Evolutionary conservation across 1,139 yeast species (phyloP).

Genomic region (Pneumocystis murina): DNA sequence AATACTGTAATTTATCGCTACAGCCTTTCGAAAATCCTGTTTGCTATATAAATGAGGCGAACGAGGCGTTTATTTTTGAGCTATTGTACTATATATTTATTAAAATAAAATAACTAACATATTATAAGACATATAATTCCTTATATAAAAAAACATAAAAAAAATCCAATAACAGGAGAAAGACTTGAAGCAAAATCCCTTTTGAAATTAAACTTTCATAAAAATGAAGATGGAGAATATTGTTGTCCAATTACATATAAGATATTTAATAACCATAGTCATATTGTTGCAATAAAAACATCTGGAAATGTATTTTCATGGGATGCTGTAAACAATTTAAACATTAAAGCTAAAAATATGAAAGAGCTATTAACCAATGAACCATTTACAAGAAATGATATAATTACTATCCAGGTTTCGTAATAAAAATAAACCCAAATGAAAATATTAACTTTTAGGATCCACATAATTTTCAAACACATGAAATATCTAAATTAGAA

Average conservation of each 20-base stretch:
- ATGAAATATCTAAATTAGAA: conserved; percentile 8
- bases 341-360: conserved; percentile 19
- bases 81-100: conserved; percentile 13
- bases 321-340: conserved; percentile 23
- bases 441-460: conserved; percentile 2
- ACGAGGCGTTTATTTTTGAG: conserved; percentile 21
- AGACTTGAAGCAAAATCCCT: conserved; percentile 18
- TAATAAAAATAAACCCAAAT: neutral
- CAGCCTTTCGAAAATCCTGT: conserved; percentile 24
- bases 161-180: conserved; percentile 25
- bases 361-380: conserved; percentile 24
- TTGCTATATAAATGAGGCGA: conserved; percentile 21
- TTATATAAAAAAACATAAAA: conserved; percentile 21
- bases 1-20: conserved; percentile 25
- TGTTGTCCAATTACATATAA: conserved; percentile 26
- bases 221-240: conserved; percentile 20
- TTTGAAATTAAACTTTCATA: conserved; percentile 20
- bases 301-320: conserved; percentile 25
- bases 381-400: conserved; percentile 21
- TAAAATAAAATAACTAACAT: conserved; percentile 1
- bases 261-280: conserved; percentile 21
- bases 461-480: conserved; percentile 12
- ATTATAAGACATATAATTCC: conserved; percentile 20
- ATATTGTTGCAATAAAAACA: conserved; percentile 22
- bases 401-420: conserved; percentile 18